Base-by-base conservation (phyloP, 352 stramenopile species). In the Vaucheria bursata region DNA sequence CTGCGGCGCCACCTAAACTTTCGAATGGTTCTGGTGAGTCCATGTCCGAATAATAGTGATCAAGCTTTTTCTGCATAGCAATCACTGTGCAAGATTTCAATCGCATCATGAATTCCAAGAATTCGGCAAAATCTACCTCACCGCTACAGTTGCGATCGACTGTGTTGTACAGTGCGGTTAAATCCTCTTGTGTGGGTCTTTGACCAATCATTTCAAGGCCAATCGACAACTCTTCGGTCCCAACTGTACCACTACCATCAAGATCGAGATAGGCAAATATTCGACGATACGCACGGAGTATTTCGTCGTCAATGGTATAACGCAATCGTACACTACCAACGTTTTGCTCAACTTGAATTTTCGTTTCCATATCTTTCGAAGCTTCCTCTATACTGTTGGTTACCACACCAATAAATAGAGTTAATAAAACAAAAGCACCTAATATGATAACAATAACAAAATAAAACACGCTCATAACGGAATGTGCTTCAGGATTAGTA, bases 181-280 rank as follows among this genome's bases (percentile, higher is more conserved):
- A 86, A 86, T 98, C 94, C 73, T 98, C 93, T 79, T 98, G 94
- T 0, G 92, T 98, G 0, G 92, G 93, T 69, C 95, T 94, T 85
- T 98, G 93, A 0, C 93, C 94, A 92, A 98, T 98, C 32, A 92
- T 92, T 84, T 98, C 94, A 37, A 98, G 87, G 73, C 97, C 94
- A 64, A 86, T 75, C 7, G 76, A 45, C 33, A 86, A 53, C 75
- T 87, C 89, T 94, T 94, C 98, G 78, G 97, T 93, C 88, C 98
- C 94, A 70, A 98, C 98, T 35, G 91, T 97, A 8, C 94, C 88
- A 78, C 79, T 88, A 53, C 87, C 87, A 82, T 97, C 94, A 2
- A 68, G 53, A 7, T 68, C 53, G 6, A 68, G 53, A 34, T 68
- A 68, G 53, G 7, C 8, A 7, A 68, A 68, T 31, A 68, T 68